Evolutionary conservation across 192 early-diverging fungal species (phyloP).

Genomic region (Spinellus fusiger): DNA sequence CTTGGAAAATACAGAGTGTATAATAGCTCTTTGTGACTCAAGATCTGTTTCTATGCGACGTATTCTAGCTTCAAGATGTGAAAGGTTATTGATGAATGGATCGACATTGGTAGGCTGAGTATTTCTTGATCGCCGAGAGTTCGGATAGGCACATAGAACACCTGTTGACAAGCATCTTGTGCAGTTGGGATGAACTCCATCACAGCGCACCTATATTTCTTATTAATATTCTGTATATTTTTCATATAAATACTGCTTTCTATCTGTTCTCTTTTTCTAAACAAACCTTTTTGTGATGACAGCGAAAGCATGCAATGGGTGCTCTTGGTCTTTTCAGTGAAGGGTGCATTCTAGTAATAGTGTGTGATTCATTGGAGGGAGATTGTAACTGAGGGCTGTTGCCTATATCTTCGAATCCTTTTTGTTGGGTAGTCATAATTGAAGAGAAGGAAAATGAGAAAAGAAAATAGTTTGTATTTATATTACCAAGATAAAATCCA

Average conservation of each 20-base stretch:
- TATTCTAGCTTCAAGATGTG: conserved; percentile 22
- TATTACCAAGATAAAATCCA: background rate
- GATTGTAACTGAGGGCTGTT: background rate
- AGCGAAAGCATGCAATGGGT: conserved; percentile 30
- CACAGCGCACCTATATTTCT: conserved; percentile 25
- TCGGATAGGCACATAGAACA: conserved; percentile 27
- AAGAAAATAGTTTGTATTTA: background rate
- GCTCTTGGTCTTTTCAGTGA: conserved; percentile 31
- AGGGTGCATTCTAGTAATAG: conserved; percentile 20
- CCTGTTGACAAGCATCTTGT: conserved; percentile 25
- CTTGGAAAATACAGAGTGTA: conserved; percentile 11
- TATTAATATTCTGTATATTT: background rate
- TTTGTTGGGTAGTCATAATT: background rate
- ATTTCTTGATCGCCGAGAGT: conserved; percentile 30
- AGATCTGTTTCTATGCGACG: conserved; percentile 25
- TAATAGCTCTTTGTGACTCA: conserved; percentile 12
- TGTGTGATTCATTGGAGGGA: background rate
- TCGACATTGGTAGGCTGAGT: conserved; percentile 30
- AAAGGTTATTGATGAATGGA: conserved; percentile 30
- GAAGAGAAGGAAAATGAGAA: background rate
- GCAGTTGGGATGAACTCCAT: conserved; percentile 27
- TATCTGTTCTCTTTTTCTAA: background rate
- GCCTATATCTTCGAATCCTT: background rate
- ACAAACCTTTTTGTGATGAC: conserved; percentile 33
- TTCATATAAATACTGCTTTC: background rate